Conservation (phyloP, 441 rosid species). For the Sinapis alba region DNA sequence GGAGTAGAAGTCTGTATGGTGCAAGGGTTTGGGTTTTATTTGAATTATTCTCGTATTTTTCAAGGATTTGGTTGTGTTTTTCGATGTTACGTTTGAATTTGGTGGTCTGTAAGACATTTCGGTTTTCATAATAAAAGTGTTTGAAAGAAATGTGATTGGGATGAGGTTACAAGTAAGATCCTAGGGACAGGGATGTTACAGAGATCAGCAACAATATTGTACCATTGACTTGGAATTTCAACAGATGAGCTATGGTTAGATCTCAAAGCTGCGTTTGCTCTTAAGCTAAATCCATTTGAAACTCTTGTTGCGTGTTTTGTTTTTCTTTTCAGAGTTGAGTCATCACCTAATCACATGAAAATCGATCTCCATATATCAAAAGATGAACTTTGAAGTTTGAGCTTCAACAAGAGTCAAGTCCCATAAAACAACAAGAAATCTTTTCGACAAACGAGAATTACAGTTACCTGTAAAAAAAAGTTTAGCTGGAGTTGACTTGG, state of each 20-base stretch:
- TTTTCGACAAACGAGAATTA: neutral
- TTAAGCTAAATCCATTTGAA: constrained; percentile 32
- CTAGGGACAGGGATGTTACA: too few species aligned
- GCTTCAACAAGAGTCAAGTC: neutral
- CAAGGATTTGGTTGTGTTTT: too few species aligned
- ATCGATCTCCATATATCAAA: neutral
- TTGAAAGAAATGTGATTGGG: too few species aligned
- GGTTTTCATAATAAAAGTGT: too few species aligned
- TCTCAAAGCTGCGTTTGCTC: constrained; percentile 35
- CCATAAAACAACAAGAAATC: neutral
- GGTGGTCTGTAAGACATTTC: too few species aligned
- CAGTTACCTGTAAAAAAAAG: constrained; percentile 16
- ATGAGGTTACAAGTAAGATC: too few species aligned
- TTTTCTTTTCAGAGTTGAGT: neutral
- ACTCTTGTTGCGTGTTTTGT: neutral
- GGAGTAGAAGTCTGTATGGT: too few species aligned
- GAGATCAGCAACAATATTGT: constrained; percentile 83
- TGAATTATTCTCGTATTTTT: too few species aligned
- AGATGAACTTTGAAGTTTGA: neutral
- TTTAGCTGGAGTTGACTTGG: constrained; percentile 22
- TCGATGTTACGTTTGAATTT: too few species aligned
- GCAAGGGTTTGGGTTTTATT: too few species aligned
- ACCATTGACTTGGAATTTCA: constrained; percentile 79
- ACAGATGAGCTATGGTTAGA: constrained; percentile 28
- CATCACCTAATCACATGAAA: constrained; percentile 31